Evolutionary conservation across 2,329 filamentous ascomycete genomes (phyloP).

Genomic region (Fusarium papillatum): DNA sequence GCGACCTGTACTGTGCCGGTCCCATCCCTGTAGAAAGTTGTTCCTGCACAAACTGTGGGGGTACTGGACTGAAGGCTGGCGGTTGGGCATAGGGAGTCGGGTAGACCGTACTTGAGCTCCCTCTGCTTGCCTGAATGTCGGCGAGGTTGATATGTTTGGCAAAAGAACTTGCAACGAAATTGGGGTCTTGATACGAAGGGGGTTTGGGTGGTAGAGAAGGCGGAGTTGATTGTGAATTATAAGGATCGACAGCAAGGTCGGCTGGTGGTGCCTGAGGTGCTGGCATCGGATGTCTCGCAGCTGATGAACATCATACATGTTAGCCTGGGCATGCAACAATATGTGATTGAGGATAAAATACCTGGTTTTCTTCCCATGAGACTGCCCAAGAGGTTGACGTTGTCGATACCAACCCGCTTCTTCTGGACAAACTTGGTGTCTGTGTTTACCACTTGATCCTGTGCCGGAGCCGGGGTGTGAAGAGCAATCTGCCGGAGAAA

Average conservation of each 20-base stretch:
- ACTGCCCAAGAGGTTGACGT: background rate
- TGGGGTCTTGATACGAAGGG: background rate
- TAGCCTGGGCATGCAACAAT: background rate
- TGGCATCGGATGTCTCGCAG: background rate
- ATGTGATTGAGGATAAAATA: background rate
- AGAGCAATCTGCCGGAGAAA: background rate
- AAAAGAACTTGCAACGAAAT: background rate
- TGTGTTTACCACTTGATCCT: background rate
- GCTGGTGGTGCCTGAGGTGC: background rate
- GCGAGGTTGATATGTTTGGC: background rate
- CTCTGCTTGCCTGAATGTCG: background rate
- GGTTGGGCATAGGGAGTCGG: background rate
- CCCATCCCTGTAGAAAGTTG: background rate
- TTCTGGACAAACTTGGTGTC: background rate
- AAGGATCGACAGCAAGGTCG: background rate
- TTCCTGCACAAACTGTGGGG: background rate
- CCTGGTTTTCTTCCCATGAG: background rate
- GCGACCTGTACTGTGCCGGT: background rate
- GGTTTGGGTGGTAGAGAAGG: background rate
- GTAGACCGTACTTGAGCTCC: background rate
- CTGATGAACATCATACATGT: background rate
- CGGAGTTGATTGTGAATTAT: background rate
- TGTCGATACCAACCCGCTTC: background rate
- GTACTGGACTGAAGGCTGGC: background rate
- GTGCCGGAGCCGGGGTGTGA: background rate